phyloP scores from a whole-genome alignment of 2,329 filamentous ascomycete species.

The Calycina herbarum region DNA sequence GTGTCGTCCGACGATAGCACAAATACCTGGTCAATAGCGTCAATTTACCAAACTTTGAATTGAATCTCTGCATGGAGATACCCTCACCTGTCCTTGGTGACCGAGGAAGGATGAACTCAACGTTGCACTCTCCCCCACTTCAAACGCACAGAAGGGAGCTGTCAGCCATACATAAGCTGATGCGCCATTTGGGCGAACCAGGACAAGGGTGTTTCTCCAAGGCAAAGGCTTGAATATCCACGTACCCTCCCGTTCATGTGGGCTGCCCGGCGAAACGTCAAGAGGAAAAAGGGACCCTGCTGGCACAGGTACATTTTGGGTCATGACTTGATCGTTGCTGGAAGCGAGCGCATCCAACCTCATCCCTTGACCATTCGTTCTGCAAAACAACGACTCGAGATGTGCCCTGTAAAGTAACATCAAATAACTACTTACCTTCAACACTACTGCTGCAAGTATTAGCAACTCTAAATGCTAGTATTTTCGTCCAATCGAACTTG shows the following conservation, averaged over 20 bases:
- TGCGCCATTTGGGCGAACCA: conserved; percentile 1
- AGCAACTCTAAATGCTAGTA: no score
- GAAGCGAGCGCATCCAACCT: neutral
- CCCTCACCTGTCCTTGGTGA: neutral
- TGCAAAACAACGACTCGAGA: neutral
- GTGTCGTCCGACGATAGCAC: neutral
- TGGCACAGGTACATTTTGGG: no score
- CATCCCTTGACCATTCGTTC: neutral
- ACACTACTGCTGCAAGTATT: no score
- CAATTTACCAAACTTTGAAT: neutral
- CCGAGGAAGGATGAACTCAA: neutral
- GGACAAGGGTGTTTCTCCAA: neutral
- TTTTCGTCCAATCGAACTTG: no score
- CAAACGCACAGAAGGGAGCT: neutral
- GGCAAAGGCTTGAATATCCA: neutral
- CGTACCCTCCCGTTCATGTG: neutral
- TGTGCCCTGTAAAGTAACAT: no score
- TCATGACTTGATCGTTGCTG: neutral
- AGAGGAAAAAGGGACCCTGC: no score
- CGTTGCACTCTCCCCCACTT: neutral
- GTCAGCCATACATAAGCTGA: neutral
- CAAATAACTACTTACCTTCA: no score
- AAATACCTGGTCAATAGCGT: neutral
- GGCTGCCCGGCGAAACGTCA: neutral
- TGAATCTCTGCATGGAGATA: neutral